Conservation (phyloP, 257 asterid genomes). For the Echites panduratus region DNA sequence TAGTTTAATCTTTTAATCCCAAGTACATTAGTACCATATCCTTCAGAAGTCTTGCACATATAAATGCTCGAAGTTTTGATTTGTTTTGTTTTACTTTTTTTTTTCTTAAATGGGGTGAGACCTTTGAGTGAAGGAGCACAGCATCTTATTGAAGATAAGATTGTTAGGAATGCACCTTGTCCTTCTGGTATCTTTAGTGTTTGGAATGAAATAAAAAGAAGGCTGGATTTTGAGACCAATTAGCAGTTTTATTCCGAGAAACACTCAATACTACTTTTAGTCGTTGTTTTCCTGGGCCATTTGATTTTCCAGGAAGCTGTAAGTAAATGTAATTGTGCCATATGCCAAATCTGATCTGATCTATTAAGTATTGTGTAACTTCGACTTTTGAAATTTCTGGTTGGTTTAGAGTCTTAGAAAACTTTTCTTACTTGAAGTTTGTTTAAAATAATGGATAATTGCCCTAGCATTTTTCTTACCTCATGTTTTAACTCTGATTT, state of each 20-base stretch:
- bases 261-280: background rate
- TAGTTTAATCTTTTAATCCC: background rate
- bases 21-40: background rate
- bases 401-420: no score
- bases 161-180: background rate
- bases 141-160: background rate
- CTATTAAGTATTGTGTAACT: background rate
- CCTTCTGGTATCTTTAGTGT: background rate
- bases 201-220: background rate
- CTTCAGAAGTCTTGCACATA: background rate
- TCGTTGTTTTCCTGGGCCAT: background rate
- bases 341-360: background rate
- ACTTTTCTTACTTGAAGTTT: no score
- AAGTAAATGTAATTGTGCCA: no score
- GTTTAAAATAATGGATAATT: background rate
- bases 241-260: background rate
- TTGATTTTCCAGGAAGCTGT: background rate
- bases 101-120: background rate
- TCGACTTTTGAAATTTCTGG: no score
- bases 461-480: background rate
- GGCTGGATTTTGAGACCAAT: background rate
- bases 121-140: background rate
- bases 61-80: no score
- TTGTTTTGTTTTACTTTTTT: no score
- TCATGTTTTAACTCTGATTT: slow-evolving; percentile 1